phyloP scores from a whole-genome alignment of 176 grass and related monocot genomes.

The Aegilops sharonensis region DNA sequence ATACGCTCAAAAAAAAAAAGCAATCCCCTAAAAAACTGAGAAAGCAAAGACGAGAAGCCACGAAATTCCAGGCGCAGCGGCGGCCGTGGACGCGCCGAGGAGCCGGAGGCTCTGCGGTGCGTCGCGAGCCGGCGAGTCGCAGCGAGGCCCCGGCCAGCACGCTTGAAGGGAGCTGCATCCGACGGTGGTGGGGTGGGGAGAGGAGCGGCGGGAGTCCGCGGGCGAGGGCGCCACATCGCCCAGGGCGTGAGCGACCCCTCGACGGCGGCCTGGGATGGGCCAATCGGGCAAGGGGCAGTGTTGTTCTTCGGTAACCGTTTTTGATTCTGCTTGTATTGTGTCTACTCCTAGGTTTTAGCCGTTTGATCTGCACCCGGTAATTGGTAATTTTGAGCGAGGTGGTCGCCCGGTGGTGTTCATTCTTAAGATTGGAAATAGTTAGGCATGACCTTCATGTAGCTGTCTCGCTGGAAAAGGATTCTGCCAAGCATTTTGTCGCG shows the following conservation, averaged over 20 bases:
- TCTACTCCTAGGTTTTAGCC: not conserved
- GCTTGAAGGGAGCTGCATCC: not conserved
- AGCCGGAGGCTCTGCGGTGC: not conserved
- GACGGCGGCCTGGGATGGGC: not conserved
- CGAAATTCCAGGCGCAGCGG: not conserved
- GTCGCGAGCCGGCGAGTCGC: not conserved
- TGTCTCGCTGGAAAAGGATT: not conserved
- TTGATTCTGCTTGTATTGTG: not conserved
- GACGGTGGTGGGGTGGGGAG: not conserved
- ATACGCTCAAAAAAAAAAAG: no score
- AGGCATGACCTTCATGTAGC: not conserved
- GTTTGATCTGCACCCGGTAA: not conserved
- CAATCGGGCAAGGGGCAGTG: not conserved
- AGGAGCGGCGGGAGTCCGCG: not conserved
- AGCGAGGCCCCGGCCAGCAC: not conserved
- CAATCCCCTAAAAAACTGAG: not conserved
- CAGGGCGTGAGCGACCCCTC: not conserved
- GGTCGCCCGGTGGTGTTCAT: not conserved
- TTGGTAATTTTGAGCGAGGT: not conserved
- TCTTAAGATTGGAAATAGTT: not conserved
- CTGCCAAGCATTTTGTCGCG: no score
- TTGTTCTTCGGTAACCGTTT: not conserved
- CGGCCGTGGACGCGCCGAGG: not conserved
- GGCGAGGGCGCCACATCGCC: not conserved
- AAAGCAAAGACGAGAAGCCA: not conserved